Evolutionary conservation across 2,329 filamentous ascomycete genomes (phyloP).

Genomic region (Pezicula carpinea): DNA sequence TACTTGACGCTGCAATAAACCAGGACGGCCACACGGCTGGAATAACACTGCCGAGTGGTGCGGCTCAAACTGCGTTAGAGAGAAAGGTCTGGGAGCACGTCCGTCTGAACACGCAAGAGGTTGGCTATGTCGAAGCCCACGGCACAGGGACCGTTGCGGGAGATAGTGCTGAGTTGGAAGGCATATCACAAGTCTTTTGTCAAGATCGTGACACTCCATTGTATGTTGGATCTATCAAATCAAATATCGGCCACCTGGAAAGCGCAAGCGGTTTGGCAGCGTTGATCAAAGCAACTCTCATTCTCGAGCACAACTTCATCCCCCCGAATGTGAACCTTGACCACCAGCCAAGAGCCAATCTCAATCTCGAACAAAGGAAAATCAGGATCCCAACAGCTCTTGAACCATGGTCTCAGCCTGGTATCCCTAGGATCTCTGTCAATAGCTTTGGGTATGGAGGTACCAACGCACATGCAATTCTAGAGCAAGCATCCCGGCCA

Average conservation of each 20-base stretch:
- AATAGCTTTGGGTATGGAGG: constrained; percentile 23
- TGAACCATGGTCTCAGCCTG: constrained; percentile 7
- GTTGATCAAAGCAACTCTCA: constrained; percentile 21
- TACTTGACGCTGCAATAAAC: constrained; percentile 48
- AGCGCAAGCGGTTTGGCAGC: constrained; percentile 17
- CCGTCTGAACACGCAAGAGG: no score
- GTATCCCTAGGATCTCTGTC: constrained; percentile 11
- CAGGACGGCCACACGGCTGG: constrained; percentile 40
- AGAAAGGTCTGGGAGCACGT: no score
- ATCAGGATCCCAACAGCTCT: constrained; percentile 21
- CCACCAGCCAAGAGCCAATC: no score
- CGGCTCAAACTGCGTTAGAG: no score
- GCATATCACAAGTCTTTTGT: constrained; percentile 7
- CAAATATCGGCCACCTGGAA: constrained; percentile 25
- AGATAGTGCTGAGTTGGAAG: constrained; percentile 30
- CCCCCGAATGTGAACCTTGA: constrained; percentile 9
- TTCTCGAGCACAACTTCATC: constrained; percentile 17
- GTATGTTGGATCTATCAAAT: constrained; percentile 18
- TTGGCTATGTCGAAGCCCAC: not conserved
- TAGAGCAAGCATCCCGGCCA: constrained; percentile 6
- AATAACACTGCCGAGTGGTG: constrained; percentile 36
- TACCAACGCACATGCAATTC: constrained; percentile 13
- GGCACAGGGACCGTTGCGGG: constrained; percentile 1
- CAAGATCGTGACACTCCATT: not conserved
- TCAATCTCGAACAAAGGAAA: constrained; percentile 27